Evolutionary conservation across 2,329 filamentous ascomycete genomes (phyloP), one percentile per base, ranked within the genome.

Genomic region (Coniochaeta prunicola): DNA sequence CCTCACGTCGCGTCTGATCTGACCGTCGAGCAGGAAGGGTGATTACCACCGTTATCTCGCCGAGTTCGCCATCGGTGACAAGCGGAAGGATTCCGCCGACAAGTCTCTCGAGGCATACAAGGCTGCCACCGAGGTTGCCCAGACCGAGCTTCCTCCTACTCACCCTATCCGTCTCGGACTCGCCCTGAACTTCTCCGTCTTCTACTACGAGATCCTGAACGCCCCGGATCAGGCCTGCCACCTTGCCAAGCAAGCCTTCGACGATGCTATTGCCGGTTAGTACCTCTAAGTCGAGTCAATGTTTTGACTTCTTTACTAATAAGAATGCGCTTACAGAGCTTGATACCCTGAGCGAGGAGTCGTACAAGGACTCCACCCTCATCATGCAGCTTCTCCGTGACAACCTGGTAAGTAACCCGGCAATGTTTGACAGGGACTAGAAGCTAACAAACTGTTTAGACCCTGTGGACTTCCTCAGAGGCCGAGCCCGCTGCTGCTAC

Each of bases 201-300:
- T 97, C 85, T 97, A 97, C 88, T 99, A 99, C 78, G 91, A 99
- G 87, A 99, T 97, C 76, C 84, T 97, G 72, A 99, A 97, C 84
- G 92, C 93, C 48, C 93, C 93, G 65, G 94, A 97, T 77, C 93
- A 96, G 81, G 93, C 92, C 74, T 97, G 93, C 88, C 92, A 96
- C 77, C 87, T 97, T 68, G 93, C 91, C 77, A 96, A 96, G 86
- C 90, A 93, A 77, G 91, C 91, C 60, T 96, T 96, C 73, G 91
- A 96, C 72, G 93, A 97, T 78, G 93, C 93, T 67, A 97, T 97
- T 85, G 92, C 92, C 70, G 80, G 80, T 83, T 69, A 64, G 67
- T 66, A 2, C 26, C 33, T 21, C 2, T 28, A 73, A 67, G n/a
- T 30, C 3, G 53, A 10, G 15, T 26, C 3, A 21, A 50, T 17